Evolutionary conservation across 2,329 filamentous ascomycete species (phyloP).

Genomic region (Botryotinia convoluta): DNA sequence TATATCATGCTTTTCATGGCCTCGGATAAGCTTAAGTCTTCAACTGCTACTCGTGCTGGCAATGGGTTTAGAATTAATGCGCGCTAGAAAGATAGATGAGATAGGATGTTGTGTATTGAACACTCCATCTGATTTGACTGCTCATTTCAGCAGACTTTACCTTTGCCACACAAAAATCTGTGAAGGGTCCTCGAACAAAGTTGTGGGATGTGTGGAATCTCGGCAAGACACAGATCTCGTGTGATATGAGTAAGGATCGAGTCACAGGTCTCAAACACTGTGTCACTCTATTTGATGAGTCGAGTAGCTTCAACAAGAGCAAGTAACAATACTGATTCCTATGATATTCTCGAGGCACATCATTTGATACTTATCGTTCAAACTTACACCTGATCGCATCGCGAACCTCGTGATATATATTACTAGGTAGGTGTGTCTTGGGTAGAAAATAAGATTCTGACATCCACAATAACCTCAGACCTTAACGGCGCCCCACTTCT

Average conservation of each 20-base stretch:
- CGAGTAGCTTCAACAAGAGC: neutral
- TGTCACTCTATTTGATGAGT: neutral
- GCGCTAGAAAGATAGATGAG: neutral
- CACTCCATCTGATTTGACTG: neutral
- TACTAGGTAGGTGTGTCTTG: neutral
- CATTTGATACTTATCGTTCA: neutral
- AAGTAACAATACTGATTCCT: neutral
- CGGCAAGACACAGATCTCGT: neutral
- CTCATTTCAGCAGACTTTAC: neutral
- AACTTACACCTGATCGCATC: neutral
- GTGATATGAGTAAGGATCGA: constrained; percentile 6
- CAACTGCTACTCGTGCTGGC: neutral
- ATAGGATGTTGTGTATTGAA: neutral
- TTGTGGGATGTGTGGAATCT: neutral
- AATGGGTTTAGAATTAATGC: neutral
- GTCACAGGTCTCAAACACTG: neutral
- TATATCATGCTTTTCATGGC: too few relatives aligned
- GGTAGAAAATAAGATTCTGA: neutral
- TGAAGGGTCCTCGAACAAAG: neutral
- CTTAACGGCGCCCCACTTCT: neutral
- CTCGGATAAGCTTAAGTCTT: neutral
- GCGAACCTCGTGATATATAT: neutral
- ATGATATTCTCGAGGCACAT: neutral
- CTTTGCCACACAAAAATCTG: neutral
- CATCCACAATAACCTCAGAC: neutral